Evolutionary conservation across 495 filamentous ascomycete species (phyloP), one percentile per base, ranked within the genome.

Genomic region (Penicillium psychrofluorescens): DNA sequence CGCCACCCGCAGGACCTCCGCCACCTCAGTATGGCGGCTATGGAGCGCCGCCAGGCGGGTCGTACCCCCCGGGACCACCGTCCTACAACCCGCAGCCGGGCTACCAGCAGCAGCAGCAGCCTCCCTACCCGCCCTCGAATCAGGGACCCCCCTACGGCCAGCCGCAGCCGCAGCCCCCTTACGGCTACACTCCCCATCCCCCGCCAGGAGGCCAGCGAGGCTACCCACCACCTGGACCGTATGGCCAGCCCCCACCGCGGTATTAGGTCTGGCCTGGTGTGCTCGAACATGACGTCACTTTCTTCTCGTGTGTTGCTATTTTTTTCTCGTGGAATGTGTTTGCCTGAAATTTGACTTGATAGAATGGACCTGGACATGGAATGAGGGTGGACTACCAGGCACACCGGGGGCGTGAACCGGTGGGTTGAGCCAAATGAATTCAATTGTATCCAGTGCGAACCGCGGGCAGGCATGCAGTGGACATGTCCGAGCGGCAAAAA

Each of bases 1-100:
- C 32, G 9, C 41, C 52, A 13, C 48, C 46, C 7, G 53, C 54
- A 28, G 50, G 54, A 6, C 56, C 56, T 38, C 59, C 57, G 12
- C 38, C 50, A 0, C 59, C 62, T 27, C 58, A 62, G 35, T 64
- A 68, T 35, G 62, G 66, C 29, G 66, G 55, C 12, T 67, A 66
- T 36, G 51, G 48, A 43, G 56, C 55, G 15, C 42, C 48, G 8
- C 55, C 55, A 10, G 50, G 55, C 27, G 41, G 45, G 14, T 43
- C 49, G 9, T 50, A 44, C 49, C 39, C 33, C 39, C 10, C 32
- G 7, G 32, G 32, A 34, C 44, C 44, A 11, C 15, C 14, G 33
- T 11, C 38, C n/a, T 47, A 58, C 35, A 48, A 33, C 36, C 42
- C 41, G 32, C 53, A 60, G 36, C 35, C 54, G 8, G 48, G 56